These are phyloP conservation scores for Candida sp. DNA, from an alignment of 1,139 yeast species.

Conservation along the genomic window DNA sequence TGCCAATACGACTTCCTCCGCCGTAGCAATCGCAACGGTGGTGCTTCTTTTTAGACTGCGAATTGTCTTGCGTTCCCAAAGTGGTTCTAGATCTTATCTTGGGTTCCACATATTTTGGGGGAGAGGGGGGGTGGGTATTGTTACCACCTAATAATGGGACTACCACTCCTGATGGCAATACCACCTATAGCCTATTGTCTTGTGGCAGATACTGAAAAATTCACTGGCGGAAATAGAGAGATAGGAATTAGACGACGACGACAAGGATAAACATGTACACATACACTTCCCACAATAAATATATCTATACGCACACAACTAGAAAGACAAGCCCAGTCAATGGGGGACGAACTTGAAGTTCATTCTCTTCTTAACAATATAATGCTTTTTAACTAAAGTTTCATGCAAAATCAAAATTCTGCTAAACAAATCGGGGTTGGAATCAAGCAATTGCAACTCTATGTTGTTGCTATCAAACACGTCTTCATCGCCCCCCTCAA, in stretches of 20 bases:
- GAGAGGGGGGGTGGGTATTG: no score
- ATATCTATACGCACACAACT: no score
- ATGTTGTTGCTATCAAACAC: background rate
- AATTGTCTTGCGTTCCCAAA: no score
- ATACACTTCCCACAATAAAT: background rate
- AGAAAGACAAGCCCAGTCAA: background rate
- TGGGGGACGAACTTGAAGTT: background rate
- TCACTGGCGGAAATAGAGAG: background rate
- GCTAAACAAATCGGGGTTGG: background rate
- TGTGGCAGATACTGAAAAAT: no score
- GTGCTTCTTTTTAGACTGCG: no score
- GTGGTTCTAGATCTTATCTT: no score
- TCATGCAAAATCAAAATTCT: background rate
- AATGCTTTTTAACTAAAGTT: background rate
- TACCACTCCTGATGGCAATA: no score
- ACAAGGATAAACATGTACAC: background rate
- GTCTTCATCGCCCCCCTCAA: background rate
- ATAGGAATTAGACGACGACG: background rate
- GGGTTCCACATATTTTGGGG: no score
- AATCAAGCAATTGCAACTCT: background rate
- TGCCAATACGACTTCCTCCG: background rate
- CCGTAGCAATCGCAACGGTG: background rate
- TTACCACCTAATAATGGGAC: no score
- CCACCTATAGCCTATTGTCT: no score
- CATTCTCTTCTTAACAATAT: background rate